Percentiles rank a stretch among this genome's conserved stretches.
phyloP scores from a whole-genome alignment of 2,329 filamentous ascomycete species.

The Monosporascus sp. region DNA sequence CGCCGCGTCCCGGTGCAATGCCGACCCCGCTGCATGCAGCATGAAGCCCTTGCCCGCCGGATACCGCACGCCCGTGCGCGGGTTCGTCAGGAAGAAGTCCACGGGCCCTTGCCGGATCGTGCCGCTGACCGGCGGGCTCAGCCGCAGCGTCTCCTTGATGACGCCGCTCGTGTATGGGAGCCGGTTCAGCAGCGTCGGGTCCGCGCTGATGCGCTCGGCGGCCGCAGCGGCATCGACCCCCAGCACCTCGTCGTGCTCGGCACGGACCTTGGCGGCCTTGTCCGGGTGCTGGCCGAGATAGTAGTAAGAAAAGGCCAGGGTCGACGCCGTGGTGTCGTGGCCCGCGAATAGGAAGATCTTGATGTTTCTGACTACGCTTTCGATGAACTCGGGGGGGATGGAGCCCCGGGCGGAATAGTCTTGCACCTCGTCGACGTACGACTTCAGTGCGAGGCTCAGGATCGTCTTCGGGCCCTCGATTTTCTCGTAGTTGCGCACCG shows the following conservation, averaged over 20 bases:
- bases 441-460: constrained; percentile 21
- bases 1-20: constrained; percentile 25
- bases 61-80: constrained; percentile 35
- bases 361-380: constrained; percentile 20
- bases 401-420: constrained; percentile 5
- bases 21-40: constrained; percentile 14
- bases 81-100: constrained; percentile 35
- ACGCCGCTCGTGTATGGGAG: constrained; percentile 47
- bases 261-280: constrained; percentile 15
- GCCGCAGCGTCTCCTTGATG: constrained; percentile 47
- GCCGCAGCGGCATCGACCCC: constrained; percentile 33
- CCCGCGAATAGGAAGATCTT: constrained; percentile 29
- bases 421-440: constrained; percentile 16
- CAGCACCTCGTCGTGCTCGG: constrained; percentile 37
- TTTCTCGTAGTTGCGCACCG: constrained; percentile 18
- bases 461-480: constrained; percentile 22
- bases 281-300: constrained; percentile 18
- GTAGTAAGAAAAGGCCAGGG: constrained; percentile 21
- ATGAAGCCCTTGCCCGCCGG: constrained; percentile 31
- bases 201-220: constrained; percentile 31
- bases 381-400: constrained; percentile 15
- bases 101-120: constrained; percentile 31
- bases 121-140: constrained; percentile 42
- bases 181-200: constrained; percentile 42
- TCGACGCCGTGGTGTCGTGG: constrained; percentile 27